A percentile compares a stretch with the other conserved stretches of the same genome.
These are phyloP conservation scores for Populus alba DNA, from an alignment of 345 rosid species.

Conservation along the genomic window DNA sequence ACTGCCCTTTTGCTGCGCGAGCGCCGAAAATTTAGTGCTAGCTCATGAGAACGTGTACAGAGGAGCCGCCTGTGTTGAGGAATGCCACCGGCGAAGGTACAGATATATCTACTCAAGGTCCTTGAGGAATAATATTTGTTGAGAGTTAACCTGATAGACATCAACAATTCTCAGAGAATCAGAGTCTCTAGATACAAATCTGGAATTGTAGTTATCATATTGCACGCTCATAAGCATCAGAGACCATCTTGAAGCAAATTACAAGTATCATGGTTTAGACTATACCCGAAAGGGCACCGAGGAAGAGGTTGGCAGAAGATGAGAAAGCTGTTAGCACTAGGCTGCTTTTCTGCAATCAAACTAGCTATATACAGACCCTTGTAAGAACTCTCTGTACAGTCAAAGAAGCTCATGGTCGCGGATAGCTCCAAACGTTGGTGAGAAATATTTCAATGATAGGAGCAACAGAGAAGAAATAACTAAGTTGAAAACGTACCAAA, in stretches of 20 bases:
- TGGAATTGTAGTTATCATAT: background rate
- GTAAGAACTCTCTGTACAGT: background rate
- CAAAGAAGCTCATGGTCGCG: background rate
- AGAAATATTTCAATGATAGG: background rate
- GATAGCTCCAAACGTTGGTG: no score
- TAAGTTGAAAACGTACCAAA: background rate
- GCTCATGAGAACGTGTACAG: no score
- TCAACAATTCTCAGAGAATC: background rate
- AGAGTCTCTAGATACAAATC: background rate
- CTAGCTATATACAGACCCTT: background rate
- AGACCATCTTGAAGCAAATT: no score
- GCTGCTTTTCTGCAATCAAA: constrained; percentile 24
- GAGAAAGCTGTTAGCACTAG: constrained; percentile 18
- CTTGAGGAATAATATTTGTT: constrained; percentile 20
- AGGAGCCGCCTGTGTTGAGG: no score
- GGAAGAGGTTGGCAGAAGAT: constrained; percentile 26
- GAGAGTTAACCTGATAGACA: constrained; percentile 23
- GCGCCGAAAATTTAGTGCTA: constrained; percentile 24
- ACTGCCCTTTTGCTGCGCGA: background rate
- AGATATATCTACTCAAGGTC: constrained; percentile 29
- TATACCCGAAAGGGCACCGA: constrained; percentile 30
- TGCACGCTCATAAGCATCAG: background rate
- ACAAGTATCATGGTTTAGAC: background rate
- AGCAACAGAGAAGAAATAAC: background rate
- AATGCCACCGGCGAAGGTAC: constrained; percentile 29